A percentile compares a stretch with the other conserved stretches of the same genome.
These are phyloP conservation scores for Ceratobasidium sp. DNA, from an alignment of 1,284 basidiomycete species.

Conservation along the genomic window DNA sequence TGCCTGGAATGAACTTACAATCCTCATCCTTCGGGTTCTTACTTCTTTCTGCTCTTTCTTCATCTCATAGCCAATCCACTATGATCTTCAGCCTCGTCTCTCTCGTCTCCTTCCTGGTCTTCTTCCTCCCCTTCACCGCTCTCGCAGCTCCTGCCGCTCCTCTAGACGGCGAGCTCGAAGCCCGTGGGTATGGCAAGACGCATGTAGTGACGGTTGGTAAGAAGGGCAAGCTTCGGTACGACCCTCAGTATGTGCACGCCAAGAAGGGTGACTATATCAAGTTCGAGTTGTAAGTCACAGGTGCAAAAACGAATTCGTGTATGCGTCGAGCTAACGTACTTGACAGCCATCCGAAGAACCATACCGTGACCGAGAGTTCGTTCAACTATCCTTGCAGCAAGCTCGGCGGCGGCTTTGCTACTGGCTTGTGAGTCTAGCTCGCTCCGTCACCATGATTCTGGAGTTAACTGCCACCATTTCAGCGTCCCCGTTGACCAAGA, in stretches of 20 bases:
- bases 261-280: slow-evolving; percentile 25
- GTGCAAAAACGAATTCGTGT: too few species aligned
- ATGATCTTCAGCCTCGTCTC: slow-evolving; percentile 17
- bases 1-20: neutral
- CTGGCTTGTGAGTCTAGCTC: too few species aligned
- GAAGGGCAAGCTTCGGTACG: slow-evolving; percentile 11
- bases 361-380: slow-evolving; percentile 43
- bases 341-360: slow-evolving; percentile 39
- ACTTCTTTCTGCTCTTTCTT: neutral
- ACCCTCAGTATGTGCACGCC: slow-evolving; percentile 29
- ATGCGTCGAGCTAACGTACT: too few species aligned
- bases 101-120: neutral
- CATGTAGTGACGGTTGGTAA: slow-evolving; percentile 17
- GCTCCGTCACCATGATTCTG: too few species aligned
- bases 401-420: too few species aligned
- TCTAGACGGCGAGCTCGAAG: slow-evolving; percentile 20
- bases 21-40: neutral
- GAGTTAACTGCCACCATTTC: too few species aligned
- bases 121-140: slow-evolving; percentile 16
- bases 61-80: neutral
- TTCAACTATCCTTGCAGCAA: slow-evolving; percentile 22
- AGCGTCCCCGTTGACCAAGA: too few species aligned
- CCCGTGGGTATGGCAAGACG: slow-evolving; percentile 5
- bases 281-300: slow-evolving; percentile 36
- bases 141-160: slow-evolving; percentile 11